Evolutionary conservation across 2,329 filamentous ascomycete species (phyloP).

Genomic region (Neoarthrinium moseri): DNA sequence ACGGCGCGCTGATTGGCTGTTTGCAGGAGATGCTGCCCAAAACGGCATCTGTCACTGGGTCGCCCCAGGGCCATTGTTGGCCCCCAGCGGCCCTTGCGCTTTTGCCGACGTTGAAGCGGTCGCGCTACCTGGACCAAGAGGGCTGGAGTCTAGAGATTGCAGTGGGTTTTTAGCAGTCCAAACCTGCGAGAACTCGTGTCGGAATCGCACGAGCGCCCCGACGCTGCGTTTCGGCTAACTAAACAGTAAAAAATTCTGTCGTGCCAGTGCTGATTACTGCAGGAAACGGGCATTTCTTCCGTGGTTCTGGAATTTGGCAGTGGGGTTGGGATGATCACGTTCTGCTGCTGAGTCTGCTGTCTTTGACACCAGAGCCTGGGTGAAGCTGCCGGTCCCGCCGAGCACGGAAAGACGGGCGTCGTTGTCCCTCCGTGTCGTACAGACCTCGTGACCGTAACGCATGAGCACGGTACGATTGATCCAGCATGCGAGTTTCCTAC

Average conservation of each 20-base stretch:
- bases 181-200: neutral
- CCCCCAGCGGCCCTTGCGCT: neutral
- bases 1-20: neutral
- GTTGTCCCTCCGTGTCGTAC: neutral
- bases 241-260: neutral
- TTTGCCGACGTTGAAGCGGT: neutral
- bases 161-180: neutral
- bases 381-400: neutral
- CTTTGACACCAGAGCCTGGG: neutral
- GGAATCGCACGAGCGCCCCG: neutral
- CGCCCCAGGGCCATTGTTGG: neutral
- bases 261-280: neutral
- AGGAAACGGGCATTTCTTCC: neutral
- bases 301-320: neutral
- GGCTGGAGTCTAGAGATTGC: neutral
- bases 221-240: neutral
- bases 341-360: neutral
- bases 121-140: neutral
- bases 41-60: neutral
- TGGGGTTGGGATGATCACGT: neutral
- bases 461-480: constrained; percentile 1
- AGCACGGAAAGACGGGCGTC: neutral
- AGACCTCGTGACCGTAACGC: neutral
- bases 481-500: neutral
- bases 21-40: neutral